Evolutionary conservation across 768 basidiomycete genomes (phyloP), one percentile per base, ranked within the genome.

Genomic region (Sistotremastrum suecicum): DNA sequence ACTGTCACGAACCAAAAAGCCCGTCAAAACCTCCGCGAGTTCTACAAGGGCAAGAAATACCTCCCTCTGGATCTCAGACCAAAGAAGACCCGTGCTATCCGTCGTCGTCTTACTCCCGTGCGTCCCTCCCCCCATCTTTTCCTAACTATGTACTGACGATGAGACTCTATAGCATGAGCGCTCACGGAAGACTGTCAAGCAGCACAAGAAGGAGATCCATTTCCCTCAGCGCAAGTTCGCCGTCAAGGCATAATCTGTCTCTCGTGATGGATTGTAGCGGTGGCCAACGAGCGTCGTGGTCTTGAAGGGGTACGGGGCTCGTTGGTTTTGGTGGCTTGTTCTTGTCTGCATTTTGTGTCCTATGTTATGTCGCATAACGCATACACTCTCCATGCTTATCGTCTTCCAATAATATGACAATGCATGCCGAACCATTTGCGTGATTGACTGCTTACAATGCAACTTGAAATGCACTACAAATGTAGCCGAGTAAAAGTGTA

Each of bases 1-100:
- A 99, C 95, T 39, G 91, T 98, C 58, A 94, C 84, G 75, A 98
- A 95, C 83, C 85, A 89, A 65, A 99, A 99, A 70, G 80, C 83
- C 56, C 87, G 94, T 56, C 84, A 90, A 72, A 90, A 91, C 69
- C 79, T 95, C 54, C 87, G 89, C 46, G 92, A 98, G 66, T 90
- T 80, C 74, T 97, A 97, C 86, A 94, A 94, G 76, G 69, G 72
- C 65, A 94, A 94, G 80, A 92, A 88, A 63, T 87, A 86, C 70
- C 71, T 87, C 53, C 95, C 95, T 52, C 89, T 98, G 54, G 95
- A 99, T 74, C 83, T 99, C 61, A 87, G 95, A 54, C 66, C 79
- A 53, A 99, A 98, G 83, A 92, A 83, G 81, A 99, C 95, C 51
- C 84, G 95, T 56, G 95, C 95, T 37, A 97, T 99, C 74, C 80